phyloP scores from a whole-genome alignment of 2,329 filamentous ascomycete species.

The Colletotrichum sp. region DNA sequence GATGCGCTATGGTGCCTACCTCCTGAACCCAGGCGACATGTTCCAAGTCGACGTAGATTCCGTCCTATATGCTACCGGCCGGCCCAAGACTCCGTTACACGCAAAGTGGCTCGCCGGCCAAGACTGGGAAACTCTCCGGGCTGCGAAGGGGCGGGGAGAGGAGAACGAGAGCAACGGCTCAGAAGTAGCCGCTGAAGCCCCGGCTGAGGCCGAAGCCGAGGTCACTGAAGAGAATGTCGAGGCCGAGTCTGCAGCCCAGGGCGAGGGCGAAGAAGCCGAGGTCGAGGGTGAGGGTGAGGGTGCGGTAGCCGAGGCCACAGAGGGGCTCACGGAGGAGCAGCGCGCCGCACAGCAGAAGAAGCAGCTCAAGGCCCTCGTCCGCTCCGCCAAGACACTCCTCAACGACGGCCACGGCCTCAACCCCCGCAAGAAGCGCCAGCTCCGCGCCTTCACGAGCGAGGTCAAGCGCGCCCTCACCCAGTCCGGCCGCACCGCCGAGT shows the following conservation, averaged over 20 bases:
- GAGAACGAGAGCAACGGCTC: background rate
- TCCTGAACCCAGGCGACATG: constrained; percentile 96
- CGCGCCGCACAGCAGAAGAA: constrained; percentile 33
- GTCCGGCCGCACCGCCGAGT: constrained; percentile 40
- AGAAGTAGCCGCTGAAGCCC: background rate
- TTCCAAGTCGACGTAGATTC: constrained; percentile 93
- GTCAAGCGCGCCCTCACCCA: constrained; percentile 67
- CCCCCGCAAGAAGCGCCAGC: constrained; percentile 75
- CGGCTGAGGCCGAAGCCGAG: background rate
- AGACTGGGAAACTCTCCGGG: constrained; percentile 29
- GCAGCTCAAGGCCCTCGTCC: constrained; percentile 55
- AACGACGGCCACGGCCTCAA: constrained; percentile 57
- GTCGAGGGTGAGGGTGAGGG: constrained; percentile 23
- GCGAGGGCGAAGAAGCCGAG: constrained; percentile 22
- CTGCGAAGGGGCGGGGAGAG: constrained; percentile 28
- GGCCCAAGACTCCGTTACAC: constrained; percentile 57
- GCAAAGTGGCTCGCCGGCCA: constrained; percentile 19
- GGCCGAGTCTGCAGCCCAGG: constrained; percentile 14
- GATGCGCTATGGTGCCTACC: constrained; percentile 93
- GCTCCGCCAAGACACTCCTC: constrained; percentile 65
- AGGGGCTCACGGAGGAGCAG: constrained; percentile 27
- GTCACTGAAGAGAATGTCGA: background rate
- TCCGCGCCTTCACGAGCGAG: constrained; percentile 73
- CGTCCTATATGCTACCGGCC: constrained; percentile 87
- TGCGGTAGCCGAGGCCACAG: constrained; percentile 18